These are phyloP conservation scores for Mallotus japonicus DNA, from an alignment of 441 rosid genomes.

Conservation along the genomic window DNA sequence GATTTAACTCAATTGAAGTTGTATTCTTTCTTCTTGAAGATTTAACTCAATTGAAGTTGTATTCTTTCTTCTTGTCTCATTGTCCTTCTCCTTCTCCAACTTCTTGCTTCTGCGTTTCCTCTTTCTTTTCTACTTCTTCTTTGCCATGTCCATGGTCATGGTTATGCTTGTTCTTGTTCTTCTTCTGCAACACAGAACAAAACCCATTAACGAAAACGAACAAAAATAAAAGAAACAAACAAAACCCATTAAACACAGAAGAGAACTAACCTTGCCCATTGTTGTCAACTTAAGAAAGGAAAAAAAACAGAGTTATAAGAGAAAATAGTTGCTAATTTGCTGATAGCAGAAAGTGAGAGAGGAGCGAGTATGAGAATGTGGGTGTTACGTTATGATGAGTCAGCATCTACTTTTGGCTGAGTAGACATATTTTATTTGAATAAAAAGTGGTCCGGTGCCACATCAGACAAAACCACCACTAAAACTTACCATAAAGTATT, in stretches of 20 bases:
- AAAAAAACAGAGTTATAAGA: neutral
- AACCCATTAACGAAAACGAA: neutral
- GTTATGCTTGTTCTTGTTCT: constrained; percentile 7
- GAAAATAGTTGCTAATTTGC: no score
- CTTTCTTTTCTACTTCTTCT: neutral
- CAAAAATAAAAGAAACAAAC: neutral
- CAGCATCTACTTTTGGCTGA: no score
- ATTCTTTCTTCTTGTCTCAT: constrained; percentile 25
- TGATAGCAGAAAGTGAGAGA: no score
- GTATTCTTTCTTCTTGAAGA: neutral
- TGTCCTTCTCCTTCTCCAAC: constrained; percentile 21
- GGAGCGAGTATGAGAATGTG: no score
- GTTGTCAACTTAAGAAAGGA: neutral
- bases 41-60: no score
- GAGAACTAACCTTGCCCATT: neutral
- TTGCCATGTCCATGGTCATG: neutral
- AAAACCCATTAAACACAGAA: neutral
- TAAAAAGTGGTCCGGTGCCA: no score
- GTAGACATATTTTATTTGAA: no score
- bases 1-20: no score
- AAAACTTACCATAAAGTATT: no score
- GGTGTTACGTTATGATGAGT: no score
- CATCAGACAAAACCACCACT: no score
- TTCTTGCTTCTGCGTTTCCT: constrained; percentile 25
- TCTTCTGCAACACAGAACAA: constrained; percentile 17